A percentile compares a stretch with the other conserved stretches of the same genome.
Evolutionary conservation across 2,329 filamentous ascomycete genomes (phyloP).

Genomic region (Paecilomyces variotii): DNA sequence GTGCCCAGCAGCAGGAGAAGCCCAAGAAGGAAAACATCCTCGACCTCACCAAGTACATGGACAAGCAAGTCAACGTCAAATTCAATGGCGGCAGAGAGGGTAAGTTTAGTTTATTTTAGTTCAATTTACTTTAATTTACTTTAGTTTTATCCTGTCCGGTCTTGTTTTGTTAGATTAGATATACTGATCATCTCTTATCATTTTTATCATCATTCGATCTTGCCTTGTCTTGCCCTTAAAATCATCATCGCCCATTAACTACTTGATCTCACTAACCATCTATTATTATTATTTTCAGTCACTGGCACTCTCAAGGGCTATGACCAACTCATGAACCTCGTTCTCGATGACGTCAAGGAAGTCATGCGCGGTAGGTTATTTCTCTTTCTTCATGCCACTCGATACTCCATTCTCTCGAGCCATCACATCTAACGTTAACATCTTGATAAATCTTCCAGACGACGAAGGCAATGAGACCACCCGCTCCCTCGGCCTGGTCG

Average conservation of each 20-base stretch:
- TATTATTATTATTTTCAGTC: slow-evolving; percentile 46
- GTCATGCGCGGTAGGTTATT: slow-evolving; percentile 65
- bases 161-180: too few relatives aligned
- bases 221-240: background rate
- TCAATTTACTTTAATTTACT: too few relatives aligned
- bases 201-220: background rate
- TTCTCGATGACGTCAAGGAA: slow-evolving; percentile 90
- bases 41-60: slow-evolving; percentile 91
- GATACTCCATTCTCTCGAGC: background rate
- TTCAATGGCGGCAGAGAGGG: slow-evolving; percentile 93
- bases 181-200: background rate
- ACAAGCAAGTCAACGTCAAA: slow-evolving; percentile 91
- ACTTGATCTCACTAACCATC: slow-evolving; percentile 1
- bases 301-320: slow-evolving; percentile 87
- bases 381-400: background rate
- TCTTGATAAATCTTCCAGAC: slow-evolving; percentile 46
- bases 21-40: slow-evolving; percentile 99
- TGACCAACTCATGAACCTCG: slow-evolving; percentile 96
- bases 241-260: too few relatives aligned
- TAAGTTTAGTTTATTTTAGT: slow-evolving; percentile 32
- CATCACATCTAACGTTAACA: background rate
- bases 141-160: too few relatives aligned
- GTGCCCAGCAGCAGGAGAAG: slow-evolving; percentile 54
- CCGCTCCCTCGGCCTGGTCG: slow-evolving; percentile 74
- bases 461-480: slow-evolving; percentile 84